Base-by-base conservation (phyloP, 805 yeast species). In the Pichia nanzhaoensis region DNA sequence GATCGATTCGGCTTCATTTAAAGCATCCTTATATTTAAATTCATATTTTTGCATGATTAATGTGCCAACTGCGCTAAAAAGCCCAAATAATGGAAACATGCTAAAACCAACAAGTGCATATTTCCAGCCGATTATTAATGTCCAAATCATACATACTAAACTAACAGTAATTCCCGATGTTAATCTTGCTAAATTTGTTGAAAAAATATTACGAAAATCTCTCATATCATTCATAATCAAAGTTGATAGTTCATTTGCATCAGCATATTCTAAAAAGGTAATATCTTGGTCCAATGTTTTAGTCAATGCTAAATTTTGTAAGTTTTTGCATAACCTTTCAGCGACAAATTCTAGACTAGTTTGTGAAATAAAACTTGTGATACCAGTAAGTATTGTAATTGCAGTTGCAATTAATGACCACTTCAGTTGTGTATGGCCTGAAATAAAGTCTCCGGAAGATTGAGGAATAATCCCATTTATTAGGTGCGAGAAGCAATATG, bases 81-180 rank as follows among this genome's bases (percentile, higher is more conserved):
- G 48, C 6, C 85, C 78, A 41, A 85, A 78, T 12, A 80, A 51
- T 0, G 96, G 95, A 13, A 84, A 71, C 60, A 89, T 69, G 0
- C 95, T 73, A 10, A 90, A 55, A 2, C 95, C 95, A 2, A 87
- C 93, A 9, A 91, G 64, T 1, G 96, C 77, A 35, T 93, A 65
- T 55, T 82, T 84, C 98, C 98, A 93, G 0, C 96, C 96, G 10
- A 72, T 59, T 0, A 71, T 72, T 1, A 88, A 50, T 0, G 96
- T 80, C 97, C 97, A 93, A 6, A 78, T 66, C 4, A 81, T 50
- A 4, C 96, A 95, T 22, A 79, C 62, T 0, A 68, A 33, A 0
- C 83, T 66, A 39, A 88, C 70, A 0, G 78, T 66, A 2, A 75
- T 41, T 34, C 85, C 71, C 10, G 82, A 74, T 1, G 78, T 53